Evolutionary conservation across 768 basidiomycete species (phyloP).

Genomic region (Boletus tylopilopsis): DNA sequence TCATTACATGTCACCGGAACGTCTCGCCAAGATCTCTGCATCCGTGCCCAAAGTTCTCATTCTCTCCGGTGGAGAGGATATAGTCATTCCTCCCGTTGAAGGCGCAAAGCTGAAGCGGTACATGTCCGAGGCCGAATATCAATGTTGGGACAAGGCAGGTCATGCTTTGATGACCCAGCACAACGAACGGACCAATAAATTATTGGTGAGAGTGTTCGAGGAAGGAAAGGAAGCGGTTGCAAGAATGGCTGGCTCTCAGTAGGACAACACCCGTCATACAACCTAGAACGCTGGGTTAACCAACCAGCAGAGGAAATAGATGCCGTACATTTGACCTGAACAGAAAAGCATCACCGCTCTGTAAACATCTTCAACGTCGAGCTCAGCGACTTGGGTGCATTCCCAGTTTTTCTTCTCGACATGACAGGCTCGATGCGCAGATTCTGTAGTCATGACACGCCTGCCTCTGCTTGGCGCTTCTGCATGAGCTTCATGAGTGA

Average conservation of each 20-base stretch:
- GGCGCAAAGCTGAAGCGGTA: constrained; percentile 47
- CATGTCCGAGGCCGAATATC: constrained; percentile 57
- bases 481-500: constrained; percentile 42
- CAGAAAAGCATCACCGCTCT: constrained; percentile 22
- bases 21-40: constrained; percentile 46
- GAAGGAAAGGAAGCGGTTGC: constrained; percentile 38
- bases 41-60: constrained; percentile 63
- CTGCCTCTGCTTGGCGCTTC: constrained; percentile 36
- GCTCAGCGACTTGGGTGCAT: constrained; percentile 36
- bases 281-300: background rate
- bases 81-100: constrained; percentile 50
- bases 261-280: background rate
- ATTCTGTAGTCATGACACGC: constrained; percentile 43
- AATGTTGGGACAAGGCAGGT: constrained; percentile 59
- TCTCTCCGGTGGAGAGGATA: constrained; percentile 66
- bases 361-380: constrained; percentile 39
- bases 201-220: constrained; percentile 53
- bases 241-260: too few relatives aligned
- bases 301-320: background rate
- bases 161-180: constrained; percentile 59
- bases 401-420: constrained; percentile 36
- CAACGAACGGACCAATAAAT: constrained; percentile 45
- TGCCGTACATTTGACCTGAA: background rate
- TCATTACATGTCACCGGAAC: constrained; percentile 51
- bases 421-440: constrained; percentile 48